Base-by-base conservation (phyloP, 768 basidiomycete species). In the Leccinum subtestaceum region DNA sequence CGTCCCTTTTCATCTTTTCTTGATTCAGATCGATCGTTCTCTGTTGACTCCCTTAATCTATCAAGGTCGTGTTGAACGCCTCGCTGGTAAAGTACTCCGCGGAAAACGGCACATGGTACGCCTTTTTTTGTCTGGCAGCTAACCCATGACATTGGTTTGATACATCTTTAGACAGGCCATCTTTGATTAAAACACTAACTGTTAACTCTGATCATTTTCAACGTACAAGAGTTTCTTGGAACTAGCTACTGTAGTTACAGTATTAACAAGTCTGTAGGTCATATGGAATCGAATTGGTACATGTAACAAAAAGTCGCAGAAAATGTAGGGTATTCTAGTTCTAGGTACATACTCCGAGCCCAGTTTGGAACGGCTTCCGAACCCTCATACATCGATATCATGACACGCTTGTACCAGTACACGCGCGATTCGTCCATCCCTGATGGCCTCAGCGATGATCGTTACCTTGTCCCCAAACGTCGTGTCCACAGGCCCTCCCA, bases 381-480 rank as follows among this genome's bases (percentile, higher is more conserved):
- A 12, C 38, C 1, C 51, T 67, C 48, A 70, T 9, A 19, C 56
- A 11, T 62, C 64, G 5, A 74, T 36, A 0, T 59, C 72, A 13
- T 48, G 66, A 36, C 89, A 87, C 43, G 87, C 66, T 15, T 73
- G 77, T 11, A 79, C 80, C n/a, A 90, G 73, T n/a, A 83, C 76
- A 12, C 72, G 72, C 60, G 84, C 81, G 68, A 89, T 77, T 61
- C 86, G 80, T 3, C 89, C 90, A 68, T 91, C 88, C 31, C 88
- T 79, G 52, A 90, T 85, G 13, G 86, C 82, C 80, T 95, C 93
- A 58, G 91, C 86, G 55, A 95, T 91, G 43, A 84, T 74, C 2
- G 87, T 82, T 8, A 93, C 80, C 63, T 85, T 84, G 67, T 87
- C 81, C 4, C 93, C 93, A 49, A 87, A 71, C 10, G 87, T 88